Evolutionary conservation across 2,329 filamentous ascomycete species (phyloP), one percentile per base, ranked within the genome.

Genomic region (Cercospora sojina): DNA sequence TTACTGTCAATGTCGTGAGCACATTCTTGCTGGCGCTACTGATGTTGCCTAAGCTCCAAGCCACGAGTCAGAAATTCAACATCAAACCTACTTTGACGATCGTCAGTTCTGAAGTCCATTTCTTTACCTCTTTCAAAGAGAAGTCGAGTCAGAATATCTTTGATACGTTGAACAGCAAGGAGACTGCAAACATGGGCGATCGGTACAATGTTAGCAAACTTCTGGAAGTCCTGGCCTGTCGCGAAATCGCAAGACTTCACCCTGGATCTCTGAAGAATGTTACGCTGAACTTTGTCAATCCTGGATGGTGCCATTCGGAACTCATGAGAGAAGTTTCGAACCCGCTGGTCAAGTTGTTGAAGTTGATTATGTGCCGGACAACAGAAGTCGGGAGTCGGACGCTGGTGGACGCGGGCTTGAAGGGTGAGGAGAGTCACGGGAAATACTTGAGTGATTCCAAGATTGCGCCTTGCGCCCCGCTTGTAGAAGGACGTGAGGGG

Each of bases 1-100:
- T 88, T 43, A 84, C 82, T 0, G 80, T 84, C 62, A 88, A 88
- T 64, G 83, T 86, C 9, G 77, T 88, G 64, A 80, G 77, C 12
- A 86, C 83, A 0, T 80, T 87, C 47, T 72, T 88, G 1, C 76
- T 88, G 0, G 82, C 79, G 0, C 68, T 83, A 0, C 75, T 86
- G 0, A 49, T 87, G 2, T 65, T 88, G 20, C 86, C 85, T 0
- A 84, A 82, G 70, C 77, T 88, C 3, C 80, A 80, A 59, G 76
- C 80, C 27, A 82, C 79, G 13, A 79, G 73, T 6, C 68, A 35
- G 20, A 70, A 67, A 16, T 76, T 71, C 75, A 72, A 74, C 64
- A 76, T 69, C 8, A 74, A 71, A 2, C 80, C 83, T 0, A 75
- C 71, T 18, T 67, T 80, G 38, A 72, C 72, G 8, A 77, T 84